phyloP scores from a whole-genome alignment of 2,329 filamentous ascomycete species.

The Fusarium austroafricanum region DNA sequence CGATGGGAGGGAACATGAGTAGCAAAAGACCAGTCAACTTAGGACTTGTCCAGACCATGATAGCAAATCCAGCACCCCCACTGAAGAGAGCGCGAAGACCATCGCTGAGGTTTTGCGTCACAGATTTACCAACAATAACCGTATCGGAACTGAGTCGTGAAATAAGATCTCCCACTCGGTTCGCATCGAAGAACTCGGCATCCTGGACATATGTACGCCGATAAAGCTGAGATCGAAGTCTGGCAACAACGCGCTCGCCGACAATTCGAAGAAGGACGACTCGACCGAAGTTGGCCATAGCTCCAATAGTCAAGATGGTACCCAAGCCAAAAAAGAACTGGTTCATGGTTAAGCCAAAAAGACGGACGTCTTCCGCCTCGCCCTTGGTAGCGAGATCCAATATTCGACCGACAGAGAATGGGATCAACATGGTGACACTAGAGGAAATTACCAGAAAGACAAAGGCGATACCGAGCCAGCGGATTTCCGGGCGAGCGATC shows the following conservation, averaged over 20 bases:
- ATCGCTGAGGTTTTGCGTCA: conserved; percentile 97
- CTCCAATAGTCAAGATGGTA: conserved; percentile 81
- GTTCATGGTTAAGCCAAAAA: conserved; percentile 86
- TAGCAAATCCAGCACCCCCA: conserved; percentile 85
- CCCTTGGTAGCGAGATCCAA: conserved; percentile 88
- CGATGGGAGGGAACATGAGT: conserved; percentile 90
- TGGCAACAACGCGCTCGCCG: conserved; percentile 92
- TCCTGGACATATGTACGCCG: conserved; percentile 95
- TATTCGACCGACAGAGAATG: conserved; percentile 96
- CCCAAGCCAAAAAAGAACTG: conserved; percentile 90
- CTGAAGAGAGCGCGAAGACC: conserved; percentile 92
- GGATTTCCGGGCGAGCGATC: conserved; percentile 87
- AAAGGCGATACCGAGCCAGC: conserved; percentile 82
- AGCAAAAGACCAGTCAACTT: conserved; percentile 89
- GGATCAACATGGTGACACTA: conserved; percentile 93
- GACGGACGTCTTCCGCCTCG: conserved; percentile 70
- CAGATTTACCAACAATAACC: conserved; percentile 97
- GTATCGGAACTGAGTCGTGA: conserved; percentile 96
- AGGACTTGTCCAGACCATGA: conserved; percentile 96
- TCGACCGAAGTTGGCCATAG: conserved; percentile 90
- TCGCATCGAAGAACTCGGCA: conserved; percentile 98
- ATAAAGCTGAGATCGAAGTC: conserved; percentile 89
- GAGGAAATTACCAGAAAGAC: conserved; percentile 89
- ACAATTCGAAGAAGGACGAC: conserved; percentile 94
- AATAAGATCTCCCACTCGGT: conserved; percentile 94